A percentile compares a stretch with the other conserved stretches of the same genome.
Evolutionary conservation across 768 basidiomycete species (phyloP).

Genomic region (Suillus decipiens): DNA sequence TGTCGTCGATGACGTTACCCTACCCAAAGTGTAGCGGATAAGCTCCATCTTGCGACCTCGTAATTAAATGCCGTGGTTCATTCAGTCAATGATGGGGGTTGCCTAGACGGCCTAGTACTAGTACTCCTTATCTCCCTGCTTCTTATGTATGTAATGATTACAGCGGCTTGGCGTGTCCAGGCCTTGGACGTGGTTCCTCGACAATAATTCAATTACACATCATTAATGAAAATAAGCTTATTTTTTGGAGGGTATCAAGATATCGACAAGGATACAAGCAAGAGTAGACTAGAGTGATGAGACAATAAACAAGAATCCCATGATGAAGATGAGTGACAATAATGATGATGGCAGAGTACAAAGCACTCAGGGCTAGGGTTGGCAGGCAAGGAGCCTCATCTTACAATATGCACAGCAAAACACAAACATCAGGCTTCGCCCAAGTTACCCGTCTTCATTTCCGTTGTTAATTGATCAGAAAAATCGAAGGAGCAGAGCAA

Average conservation of each 20-base stretch:
- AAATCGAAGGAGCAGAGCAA: neutral
- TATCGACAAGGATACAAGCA: neutral
- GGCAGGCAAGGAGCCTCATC: neutral
- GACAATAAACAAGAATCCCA: neutral
- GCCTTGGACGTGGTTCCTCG: neutral
- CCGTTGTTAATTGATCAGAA: neutral
- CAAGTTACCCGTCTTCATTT: neutral
- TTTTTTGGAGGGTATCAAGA: neutral
- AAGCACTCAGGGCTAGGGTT: neutral
- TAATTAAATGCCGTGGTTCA: neutral
- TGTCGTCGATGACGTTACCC: neutral
- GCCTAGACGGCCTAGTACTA: too few relatives aligned
- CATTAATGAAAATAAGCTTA: slow-evolving; percentile 2
- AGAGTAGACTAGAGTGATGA: neutral
- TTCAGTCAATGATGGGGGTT: neutral
- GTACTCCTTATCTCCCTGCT: neutral
- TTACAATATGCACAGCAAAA: neutral
- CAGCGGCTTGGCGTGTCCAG: neutral
- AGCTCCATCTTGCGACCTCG: neutral
- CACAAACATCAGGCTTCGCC: neutral
- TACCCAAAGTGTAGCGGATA: neutral
- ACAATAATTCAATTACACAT: neutral
- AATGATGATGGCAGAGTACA: neutral
- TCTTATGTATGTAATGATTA: neutral
- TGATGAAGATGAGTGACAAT: neutral